Conservation (phyloP, 768 basidiomycete species). For the Kwoniella mangroviensis region DNA sequence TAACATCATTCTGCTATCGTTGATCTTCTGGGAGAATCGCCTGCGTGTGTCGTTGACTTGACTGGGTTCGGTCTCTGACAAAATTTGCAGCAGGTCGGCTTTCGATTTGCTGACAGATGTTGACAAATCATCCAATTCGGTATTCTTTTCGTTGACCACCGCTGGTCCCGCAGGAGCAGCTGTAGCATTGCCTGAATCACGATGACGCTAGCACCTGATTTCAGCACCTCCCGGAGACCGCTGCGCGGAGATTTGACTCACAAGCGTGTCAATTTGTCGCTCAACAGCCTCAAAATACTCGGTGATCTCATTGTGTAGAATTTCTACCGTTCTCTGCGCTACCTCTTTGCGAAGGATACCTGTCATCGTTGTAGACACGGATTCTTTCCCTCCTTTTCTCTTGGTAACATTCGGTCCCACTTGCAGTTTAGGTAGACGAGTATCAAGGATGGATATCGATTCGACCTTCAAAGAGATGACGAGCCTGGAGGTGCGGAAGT, state of each 20-base stretch:
- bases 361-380: slow-evolving; percentile 27
- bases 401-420: slow-evolving; percentile 49
- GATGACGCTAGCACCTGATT: neutral
- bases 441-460: slow-evolving; percentile 32
- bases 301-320: slow-evolving; percentile 20
- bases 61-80: slow-evolving; percentile 10
- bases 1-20: neutral
- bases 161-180: neutral
- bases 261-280: neutral
- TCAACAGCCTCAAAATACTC: neutral
- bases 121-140: neutral
- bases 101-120: neutral
- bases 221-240: neutral
- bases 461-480: slow-evolving; percentile 20
- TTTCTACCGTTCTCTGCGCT: slow-evolving; percentile 22
- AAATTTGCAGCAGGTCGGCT: neutral
- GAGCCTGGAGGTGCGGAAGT: neutral
- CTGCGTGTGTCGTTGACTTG: slow-evolving; percentile 37
- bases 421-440: slow-evolving; percentile 48
- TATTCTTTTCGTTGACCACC: neutral
- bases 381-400: slow-evolving; percentile 38
- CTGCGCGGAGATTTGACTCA: neutral
- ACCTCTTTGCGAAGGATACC: slow-evolving; percentile 27
- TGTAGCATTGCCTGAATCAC: neutral
- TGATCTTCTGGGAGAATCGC: slow-evolving; percentile 10